Conservation (phyloP, 805 yeast species). For the Zygosaccharomyces bisporus region DNA sequence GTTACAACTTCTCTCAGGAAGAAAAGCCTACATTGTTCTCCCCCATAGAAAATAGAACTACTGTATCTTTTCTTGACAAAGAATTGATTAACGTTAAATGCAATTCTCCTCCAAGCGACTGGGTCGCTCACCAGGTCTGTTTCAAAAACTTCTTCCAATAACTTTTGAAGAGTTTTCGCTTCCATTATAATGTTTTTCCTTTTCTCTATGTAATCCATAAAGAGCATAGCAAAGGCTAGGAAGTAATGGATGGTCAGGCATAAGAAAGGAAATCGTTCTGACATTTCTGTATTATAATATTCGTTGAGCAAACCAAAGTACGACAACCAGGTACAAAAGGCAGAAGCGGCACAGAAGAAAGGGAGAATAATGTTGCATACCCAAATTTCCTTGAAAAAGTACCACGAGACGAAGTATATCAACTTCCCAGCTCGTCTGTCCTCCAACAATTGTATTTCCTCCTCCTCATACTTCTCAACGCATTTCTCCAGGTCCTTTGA, state of each 20-base stretch:
- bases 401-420: constrained; percentile 1
- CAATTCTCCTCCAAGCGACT: not conserved
- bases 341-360: not conserved
- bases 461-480: not conserved
- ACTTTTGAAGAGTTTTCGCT: not conserved
- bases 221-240: not conserved
- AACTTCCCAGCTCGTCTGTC: constrained; percentile 2
- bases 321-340: not conserved
- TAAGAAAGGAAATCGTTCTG: not conserved
- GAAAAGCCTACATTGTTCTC: not conserved
- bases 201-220: not conserved
- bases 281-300: not conserved
- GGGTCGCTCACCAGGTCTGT: not conserved
- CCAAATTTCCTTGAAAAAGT: not conserved
- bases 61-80: not conserved
- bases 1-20: not conserved
- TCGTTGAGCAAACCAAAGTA: not conserved
- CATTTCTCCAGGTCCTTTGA: constrained; percentile 1
- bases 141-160: not conserved
- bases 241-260: not conserved
- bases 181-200: constrained; percentile 1
- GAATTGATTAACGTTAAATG: not conserved
- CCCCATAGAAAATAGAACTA: not conserved
- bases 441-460: not conserved
- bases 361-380: not conserved